Evolutionary conservation across 352 stramenopile species (phyloP).

Genomic region (Phytophthora constricta): DNA sequence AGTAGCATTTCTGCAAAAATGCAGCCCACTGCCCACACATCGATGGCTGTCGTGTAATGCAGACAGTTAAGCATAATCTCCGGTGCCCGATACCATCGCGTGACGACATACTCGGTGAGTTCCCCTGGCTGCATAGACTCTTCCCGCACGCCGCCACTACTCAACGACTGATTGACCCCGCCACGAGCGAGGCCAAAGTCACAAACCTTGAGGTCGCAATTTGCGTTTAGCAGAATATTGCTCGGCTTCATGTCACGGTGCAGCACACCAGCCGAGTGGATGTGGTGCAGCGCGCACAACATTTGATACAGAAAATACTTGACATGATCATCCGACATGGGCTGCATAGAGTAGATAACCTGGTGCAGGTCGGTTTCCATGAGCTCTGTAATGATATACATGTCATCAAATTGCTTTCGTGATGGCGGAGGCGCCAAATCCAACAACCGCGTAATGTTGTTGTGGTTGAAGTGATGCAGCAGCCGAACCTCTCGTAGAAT

Average conservation of each 20-base stretch:
- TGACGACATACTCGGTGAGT: constrained; percentile 72
- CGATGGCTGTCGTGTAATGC: constrained; percentile 94
- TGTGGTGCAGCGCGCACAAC: constrained; percentile 88
- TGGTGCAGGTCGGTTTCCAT: constrained; percentile 98
- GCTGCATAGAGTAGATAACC: constrained; percentile 95
- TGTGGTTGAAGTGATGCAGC: constrained; percentile 86
- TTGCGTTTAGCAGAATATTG: constrained; percentile 84
- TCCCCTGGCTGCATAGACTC: constrained; percentile 39
- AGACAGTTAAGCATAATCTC: constrained; percentile 96
- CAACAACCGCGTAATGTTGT: constrained; percentile 94
- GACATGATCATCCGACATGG: constrained; percentile 89
- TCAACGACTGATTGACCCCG: constrained; percentile 35
- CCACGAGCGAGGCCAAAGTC: constrained; percentile 81
- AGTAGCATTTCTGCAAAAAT: constrained; percentile 98
- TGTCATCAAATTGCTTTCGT: constrained; percentile 94
- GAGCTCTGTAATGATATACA: constrained; percentile 97
- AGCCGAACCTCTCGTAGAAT: constrained; percentile 96
- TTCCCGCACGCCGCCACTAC: background rate
- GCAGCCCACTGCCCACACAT: constrained; percentile 96
- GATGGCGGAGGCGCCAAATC: constrained; percentile 92
- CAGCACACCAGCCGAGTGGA: constrained; percentile 93
- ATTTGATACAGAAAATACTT: constrained; percentile 88
- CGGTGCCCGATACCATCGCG: constrained; percentile 86
- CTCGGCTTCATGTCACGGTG: constrained; percentile 87
- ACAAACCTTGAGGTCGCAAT: constrained; percentile 84